Evolutionary conservation across 2,329 filamentous ascomycete genomes (phyloP), one percentile per base, ranked within the genome.

Genomic region (Cercospora canescens): DNA sequence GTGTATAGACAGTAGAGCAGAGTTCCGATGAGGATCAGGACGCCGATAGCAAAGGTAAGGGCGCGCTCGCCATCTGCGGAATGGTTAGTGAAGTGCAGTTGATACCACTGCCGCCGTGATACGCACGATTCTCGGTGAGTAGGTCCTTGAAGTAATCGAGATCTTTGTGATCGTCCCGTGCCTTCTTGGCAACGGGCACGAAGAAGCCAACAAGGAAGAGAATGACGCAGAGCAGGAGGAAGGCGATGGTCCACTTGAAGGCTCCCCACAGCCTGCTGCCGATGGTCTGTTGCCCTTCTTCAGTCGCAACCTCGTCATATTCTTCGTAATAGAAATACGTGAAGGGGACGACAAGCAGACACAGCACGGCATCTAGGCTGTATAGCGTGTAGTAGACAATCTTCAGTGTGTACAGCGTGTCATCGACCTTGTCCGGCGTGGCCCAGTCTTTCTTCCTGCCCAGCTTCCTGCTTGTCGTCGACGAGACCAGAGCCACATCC

Each of bases 241-340:
- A 98, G 67, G 88, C 90, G 58, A 94, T 81, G 0, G 95, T 97
- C 81, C 97, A 98, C 80, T 96, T 97, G 76, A 92, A 83, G 4
- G 95, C 93, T n/a, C 89, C 89, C 86, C 89, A 90, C 67, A 98
- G 85, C 62, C 93, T 87, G 74, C 88, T 86, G 6, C 84, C 85
- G 65, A 90, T 79, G 2, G 91, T 90, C 76, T 94, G 89, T 32
- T 87, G 88, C 34, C 92, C 91, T 67, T 92, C 87, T 73, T 96
- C 92, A 35, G 90, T 86, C 67, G 93, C 93, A 21, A 94, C 89
- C 80, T 97, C 93, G 74, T 97, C 94, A 71, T 96, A 96, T 79
- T 98, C 95, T 78, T 99, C 95, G 75, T 96, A 95, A 88, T 91
- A 97, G 78, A 99, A 99, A 82, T 99, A 99, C 56, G 94, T 91